Evolutionary conservation across 116 monocot species (phyloP).

Genomic region (Papilionanthe hybrid): DNA sequence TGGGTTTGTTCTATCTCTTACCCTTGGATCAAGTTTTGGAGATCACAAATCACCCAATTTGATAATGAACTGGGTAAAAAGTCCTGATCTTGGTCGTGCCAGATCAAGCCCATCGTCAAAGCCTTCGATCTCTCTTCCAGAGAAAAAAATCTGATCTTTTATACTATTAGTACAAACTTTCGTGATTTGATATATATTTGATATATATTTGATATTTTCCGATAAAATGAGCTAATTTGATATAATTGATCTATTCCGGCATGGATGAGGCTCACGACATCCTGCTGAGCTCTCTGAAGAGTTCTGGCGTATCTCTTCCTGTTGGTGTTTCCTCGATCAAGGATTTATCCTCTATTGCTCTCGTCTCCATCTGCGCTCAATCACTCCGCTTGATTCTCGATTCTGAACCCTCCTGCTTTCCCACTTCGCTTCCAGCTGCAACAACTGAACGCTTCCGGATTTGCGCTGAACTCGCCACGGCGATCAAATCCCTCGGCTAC

Average conservation of each 20-base stretch:
- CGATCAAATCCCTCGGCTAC: constrained; percentile 21
- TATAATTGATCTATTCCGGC: not conserved
- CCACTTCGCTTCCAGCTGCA: constrained; percentile 26
- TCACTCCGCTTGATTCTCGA: constrained; percentile 23
- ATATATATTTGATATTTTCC: too few relatives aligned
- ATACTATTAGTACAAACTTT: too few relatives aligned
- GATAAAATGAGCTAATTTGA: too few relatives aligned
- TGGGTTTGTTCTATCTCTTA: too few relatives aligned
- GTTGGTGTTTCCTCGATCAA: constrained; percentile 18
- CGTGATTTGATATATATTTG: too few relatives aligned
- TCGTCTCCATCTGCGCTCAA: constrained; percentile 26
- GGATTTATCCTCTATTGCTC: constrained; percentile 12
- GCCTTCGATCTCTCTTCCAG: too few relatives aligned
- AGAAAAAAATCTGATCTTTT: too few relatives aligned
- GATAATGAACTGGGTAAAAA: too few relatives aligned
- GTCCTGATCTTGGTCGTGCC: too few relatives aligned
- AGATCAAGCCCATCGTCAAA: too few relatives aligned
- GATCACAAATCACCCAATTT: too few relatives aligned
- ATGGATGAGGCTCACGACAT: constrained; percentile 36
- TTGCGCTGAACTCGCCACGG: constrained; percentile 19
- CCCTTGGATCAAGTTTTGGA: too few relatives aligned
- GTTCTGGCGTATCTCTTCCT: constrained; percentile 31
- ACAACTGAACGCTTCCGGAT: constrained; percentile 26
- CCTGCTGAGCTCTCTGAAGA: constrained; percentile 24
- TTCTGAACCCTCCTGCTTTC: constrained; percentile 13